Evolutionary conservation across 108 stramenopile species (phyloP).

Genomic region (Nitzschia inconspicua): DNA sequence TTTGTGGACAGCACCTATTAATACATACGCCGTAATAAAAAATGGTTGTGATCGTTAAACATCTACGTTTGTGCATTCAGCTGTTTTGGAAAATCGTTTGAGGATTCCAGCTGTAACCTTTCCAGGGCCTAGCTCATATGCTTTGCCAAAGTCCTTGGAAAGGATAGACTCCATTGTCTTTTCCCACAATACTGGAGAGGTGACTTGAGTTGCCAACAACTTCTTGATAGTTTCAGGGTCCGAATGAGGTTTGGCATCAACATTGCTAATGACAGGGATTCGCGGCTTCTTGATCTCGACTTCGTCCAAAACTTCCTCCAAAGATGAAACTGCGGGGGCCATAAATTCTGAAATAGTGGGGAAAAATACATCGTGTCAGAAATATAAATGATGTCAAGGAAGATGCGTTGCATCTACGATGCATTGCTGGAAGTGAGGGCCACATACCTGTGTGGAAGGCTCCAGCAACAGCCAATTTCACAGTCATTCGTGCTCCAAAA

Average conservation of each 20-base stretch:
- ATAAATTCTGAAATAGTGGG: slow-evolving; percentile 70
- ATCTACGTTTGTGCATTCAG: slow-evolving; percentile 84
- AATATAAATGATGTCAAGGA: no score
- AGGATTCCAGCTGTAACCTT: slow-evolving; percentile 96
- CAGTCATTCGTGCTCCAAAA: slow-evolving; percentile 97
- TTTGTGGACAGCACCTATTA: no score
- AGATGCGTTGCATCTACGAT: neutral
- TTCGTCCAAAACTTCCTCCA: slow-evolving; percentile 82
- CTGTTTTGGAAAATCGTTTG: slow-evolving; percentile 91
- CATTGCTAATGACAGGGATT: slow-evolving; percentile 98
- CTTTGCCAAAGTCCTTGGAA: slow-evolving; percentile 79
- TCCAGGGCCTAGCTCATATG: slow-evolving; percentile 86
- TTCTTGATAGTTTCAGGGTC: slow-evolving; percentile 94
- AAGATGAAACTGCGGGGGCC: slow-evolving; percentile 87
- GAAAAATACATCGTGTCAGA: no score
- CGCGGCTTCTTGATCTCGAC: slow-evolving; percentile 90
- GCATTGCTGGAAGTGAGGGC: neutral
- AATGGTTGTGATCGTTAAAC: slow-evolving; percentile 57
- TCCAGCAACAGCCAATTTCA: slow-evolving; percentile 95
- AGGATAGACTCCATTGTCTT: slow-evolving; percentile 87
- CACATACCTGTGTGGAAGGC: slow-evolving; percentile 91
- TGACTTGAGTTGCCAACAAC: slow-evolving; percentile 94
- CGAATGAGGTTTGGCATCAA: slow-evolving; percentile 95
- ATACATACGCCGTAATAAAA: no score
- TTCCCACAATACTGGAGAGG: slow-evolving; percentile 95